Evolutionary conservation across 2,329 filamentous ascomycete genomes (phyloP), one percentile per base, ranked within the genome.

Genomic region (Penicillium sp.): DNA sequence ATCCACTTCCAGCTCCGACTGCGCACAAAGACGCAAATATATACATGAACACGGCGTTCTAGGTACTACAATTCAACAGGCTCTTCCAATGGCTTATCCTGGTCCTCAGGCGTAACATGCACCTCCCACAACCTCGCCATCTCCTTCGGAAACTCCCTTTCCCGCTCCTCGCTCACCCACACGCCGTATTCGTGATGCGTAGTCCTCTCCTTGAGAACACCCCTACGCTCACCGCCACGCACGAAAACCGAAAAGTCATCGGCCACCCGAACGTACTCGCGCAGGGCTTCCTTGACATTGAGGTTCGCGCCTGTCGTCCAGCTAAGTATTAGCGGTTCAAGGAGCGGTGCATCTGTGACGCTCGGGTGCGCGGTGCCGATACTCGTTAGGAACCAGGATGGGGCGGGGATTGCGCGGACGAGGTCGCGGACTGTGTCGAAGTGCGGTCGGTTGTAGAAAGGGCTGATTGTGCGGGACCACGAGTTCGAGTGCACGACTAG

Each of bases 401-500:
- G 56, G 2, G 56, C 56, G n/a, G 56, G 56, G 15, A 58, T 30
- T 9, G 56, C 56, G 46, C 56, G 30, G 19, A 58, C 56, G 6
- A 58, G 56, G 7, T 58, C 56, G 23, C 56, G 56, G 30, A 58
- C 56, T 5, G 56, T 58, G 19, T 58, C 56, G 19, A 58, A 58
- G 56, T 58, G 56, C 19, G 56, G 56, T 4, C 56, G 56, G 46
- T 50, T 50, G 47, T 58, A 58, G 46, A 58, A 58, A 7, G 46
- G 46, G 46, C 56, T 58, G 30, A 58, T 46, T 17, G 26, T 58
- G 31, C 56, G 56, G 19, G 56, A 58, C 56, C 56, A 58, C 9
- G 56, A 50, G 31, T 58, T 58, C n/a, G 56, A 58, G 56, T 58
- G 56, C n/a, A 58, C 56, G 19, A 58, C 56, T n/a, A 58, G 19